Conservation (phyloP, 441 rosid genomes). For the Gossypium aridum region DNA sequence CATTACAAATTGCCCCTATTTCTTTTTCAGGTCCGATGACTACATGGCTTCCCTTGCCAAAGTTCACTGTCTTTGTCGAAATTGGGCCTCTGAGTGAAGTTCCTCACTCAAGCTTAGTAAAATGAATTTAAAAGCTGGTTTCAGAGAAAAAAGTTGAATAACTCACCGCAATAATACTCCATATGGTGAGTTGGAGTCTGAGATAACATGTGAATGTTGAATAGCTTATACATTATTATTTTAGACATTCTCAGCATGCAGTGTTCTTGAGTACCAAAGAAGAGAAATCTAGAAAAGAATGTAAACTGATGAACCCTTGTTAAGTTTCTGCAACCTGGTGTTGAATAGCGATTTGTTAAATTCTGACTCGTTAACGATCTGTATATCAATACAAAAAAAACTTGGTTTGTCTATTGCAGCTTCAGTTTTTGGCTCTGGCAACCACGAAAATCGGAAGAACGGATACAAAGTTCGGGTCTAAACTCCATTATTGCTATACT, state of each 20-base stretch:
- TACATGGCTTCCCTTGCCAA: conserved; percentile 80
- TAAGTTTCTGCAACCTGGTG: not conserved
- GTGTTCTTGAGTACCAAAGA: not conserved
- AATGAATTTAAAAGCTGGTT: not conserved
- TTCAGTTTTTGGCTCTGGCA: not conserved
- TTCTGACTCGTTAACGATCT: not conserved
- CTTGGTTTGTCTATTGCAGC: not conserved
- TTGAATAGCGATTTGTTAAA: not conserved
- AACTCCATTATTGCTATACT: too few species aligned
- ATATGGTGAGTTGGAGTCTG: not conserved
- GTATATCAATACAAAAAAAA: not conserved
- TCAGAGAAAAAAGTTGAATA: not conserved
- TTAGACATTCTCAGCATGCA: not conserved
- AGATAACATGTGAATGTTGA: not conserved
- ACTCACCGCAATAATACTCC: not conserved
- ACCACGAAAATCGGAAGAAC: not conserved
- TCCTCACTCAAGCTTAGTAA: not conserved
- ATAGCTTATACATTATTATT: not conserved
- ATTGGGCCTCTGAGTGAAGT: conserved; percentile 42
- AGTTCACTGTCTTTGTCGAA: conserved; percentile 60
- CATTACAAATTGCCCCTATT: not conserved
- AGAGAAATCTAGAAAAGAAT: not conserved
- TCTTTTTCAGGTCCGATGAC: conserved; percentile 61
- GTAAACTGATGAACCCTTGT: not conserved
- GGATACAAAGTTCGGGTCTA: not conserved